These are phyloP conservation scores for Diplodia seriata DNA, from an alignment of 2,329 filamentous ascomycete species.

Conservation along the genomic window DNA sequence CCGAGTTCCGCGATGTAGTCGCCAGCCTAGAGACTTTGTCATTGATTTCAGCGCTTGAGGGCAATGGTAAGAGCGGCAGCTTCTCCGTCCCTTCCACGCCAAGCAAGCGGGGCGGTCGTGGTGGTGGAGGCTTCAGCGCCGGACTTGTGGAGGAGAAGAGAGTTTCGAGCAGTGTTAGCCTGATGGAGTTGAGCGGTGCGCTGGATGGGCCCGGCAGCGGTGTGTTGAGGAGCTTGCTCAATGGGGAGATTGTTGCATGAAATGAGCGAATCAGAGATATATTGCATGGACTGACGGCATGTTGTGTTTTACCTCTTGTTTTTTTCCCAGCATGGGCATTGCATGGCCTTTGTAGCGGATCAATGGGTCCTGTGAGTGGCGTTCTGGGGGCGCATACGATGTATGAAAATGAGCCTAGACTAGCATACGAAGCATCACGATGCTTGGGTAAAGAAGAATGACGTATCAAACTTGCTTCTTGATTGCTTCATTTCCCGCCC, in stretches of 20 bases:
- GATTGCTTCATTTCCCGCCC: neutral
- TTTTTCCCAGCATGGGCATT: constrained; percentile 6
- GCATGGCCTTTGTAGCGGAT: neutral
- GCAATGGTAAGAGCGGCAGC: constrained; percentile 59
- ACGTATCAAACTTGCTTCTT: neutral
- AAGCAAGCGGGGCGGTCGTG: constrained; percentile 62
- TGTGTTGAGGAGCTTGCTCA: constrained; percentile 45
- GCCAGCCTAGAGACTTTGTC: constrained; percentile 88
- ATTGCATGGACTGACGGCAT: neutral
- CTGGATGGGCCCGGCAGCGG: constrained; percentile 56
- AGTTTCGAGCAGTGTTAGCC: constrained; percentile 79
- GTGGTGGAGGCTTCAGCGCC: constrained; percentile 52
- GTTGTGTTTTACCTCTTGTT: neutral
- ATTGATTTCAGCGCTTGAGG: constrained; percentile 73
- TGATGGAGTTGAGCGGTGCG: constrained; percentile 76
- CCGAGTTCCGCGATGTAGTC: constrained; percentile 93
- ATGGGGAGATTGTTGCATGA: constrained; percentile 23
- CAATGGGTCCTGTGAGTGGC: neutral
- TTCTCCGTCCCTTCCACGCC: constrained; percentile 50
- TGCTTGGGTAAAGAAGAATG: constrained; percentile 17
- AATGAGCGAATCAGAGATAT: neutral
- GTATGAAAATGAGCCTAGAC: constrained; percentile 9
- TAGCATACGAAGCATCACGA: neutral
- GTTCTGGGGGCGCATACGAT: constrained; percentile 5
- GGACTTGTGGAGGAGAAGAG: constrained; percentile 73